phyloP scores from a whole-genome alignment of 78 protist genomes.

The slime mould (Dictyostelium discoideum) region dicty_2.7 NC_007090.3:1755001-1755500 shows the following conservation, averaged over 20 bases:
- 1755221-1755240: too few relatives aligned
- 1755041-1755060: slow-evolving; percentile 19
- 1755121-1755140: slow-evolving; percentile 91
- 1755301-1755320: slow-evolving; percentile 94
- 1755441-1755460: slow-evolving; percentile 91
- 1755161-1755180: slow-evolving; percentile 81
- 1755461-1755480: slow-evolving; percentile 45
- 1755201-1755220: slow-evolving; percentile 15
- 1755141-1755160: slow-evolving; percentile 85
- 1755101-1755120: slow-evolving; percentile 78
- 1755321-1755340: slow-evolving; percentile 97
- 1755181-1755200: slow-evolving; percentile 96
- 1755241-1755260: too few relatives aligned
- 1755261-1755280: too few relatives aligned
- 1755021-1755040: slow-evolving; percentile 54
- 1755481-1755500: slow-evolving; percentile 81
- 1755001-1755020: slow-evolving; percentile 42
- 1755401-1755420: slow-evolving; percentile 92
- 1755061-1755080: slow-evolving; percentile 24
- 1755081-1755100: slow-evolving; percentile 54
- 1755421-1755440: slow-evolving; percentile 96
- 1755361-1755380: slow-evolving; percentile 97
- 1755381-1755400: slow-evolving; percentile 92
- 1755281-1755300: slow-evolving; percentile 88
- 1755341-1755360: slow-evolving; percentile 94